Base-by-base conservation (phyloP, 108 stramenopile species). In the Nitzschia palea region DNA sequence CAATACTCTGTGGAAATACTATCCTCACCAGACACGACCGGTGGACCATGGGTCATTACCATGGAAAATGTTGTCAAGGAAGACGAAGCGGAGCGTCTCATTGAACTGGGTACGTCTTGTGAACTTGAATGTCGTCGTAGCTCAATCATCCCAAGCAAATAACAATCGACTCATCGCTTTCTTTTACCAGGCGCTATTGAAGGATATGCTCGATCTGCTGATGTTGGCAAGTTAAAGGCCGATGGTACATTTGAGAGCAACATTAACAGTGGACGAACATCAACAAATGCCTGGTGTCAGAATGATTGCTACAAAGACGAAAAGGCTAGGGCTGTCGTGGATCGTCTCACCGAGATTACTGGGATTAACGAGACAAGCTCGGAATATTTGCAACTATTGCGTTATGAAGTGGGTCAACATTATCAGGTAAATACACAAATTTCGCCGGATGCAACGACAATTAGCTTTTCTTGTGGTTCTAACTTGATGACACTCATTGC, bases 31-130 rank as follows among this genome's bases (percentile, higher is more conserved):
- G 68, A 63, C 2, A 74, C 70, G n/a, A 72, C 80, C 10, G 68
- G 43, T 62, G 91, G 89, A 17, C 94, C 95, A 8, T 96, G 91
- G 90, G 75, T 97, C n/a, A 76, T 95, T 27, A 82, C 76, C 0
- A 77, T 97, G 31, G 94, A 96, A 20, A 77, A 93, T 69, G 87
- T 96, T 61, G 31, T 96, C n/a, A 71, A 68, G 14, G 77, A 81
- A 43, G 83, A 81, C 36, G 97, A 97, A 67, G 82, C 85, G 10
- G 67, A 88, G 45, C 69, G 56, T 6, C 55, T 93, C 53, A 89
- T 93, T 52, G 74, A 80, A 47, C 77, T 94, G 20, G 90, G 88
- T 32, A 27, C 32, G 35, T 27, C 17, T 56, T 17, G 14, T 27
- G 51, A 26, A 52, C 23, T 17, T 1, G 44, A 44, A 2, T 44